These are phyloP conservation scores for Fusarium sarcochroum DNA, from an alignment of 2,329 filamentous ascomycete species.

Conservation along the genomic window DNA sequence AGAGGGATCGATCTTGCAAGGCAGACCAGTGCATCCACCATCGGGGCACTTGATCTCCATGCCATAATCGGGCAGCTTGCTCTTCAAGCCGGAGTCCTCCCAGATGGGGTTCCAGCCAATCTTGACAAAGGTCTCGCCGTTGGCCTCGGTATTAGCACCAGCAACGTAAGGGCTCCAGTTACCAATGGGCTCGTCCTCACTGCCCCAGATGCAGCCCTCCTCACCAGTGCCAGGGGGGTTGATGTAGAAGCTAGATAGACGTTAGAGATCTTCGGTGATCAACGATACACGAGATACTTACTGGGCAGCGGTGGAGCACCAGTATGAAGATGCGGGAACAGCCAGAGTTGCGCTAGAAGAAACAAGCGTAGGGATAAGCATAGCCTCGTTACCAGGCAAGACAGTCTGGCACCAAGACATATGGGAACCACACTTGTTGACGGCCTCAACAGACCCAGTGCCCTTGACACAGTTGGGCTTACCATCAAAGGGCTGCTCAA, in stretches of 20 bases:
- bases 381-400: constrained; percentile 83
- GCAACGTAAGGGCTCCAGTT: constrained; percentile 86
- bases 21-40: constrained; percentile 78
- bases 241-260: constrained; percentile 77
- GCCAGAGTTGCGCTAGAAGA: constrained; percentile 70
- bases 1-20: constrained; percentile 78
- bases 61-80: constrained; percentile 74
- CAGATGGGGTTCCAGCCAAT: constrained; percentile 85
- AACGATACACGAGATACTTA: constrained; percentile 58
- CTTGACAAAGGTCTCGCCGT: constrained; percentile 80
- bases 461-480: constrained; percentile 79
- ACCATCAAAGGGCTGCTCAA: constrained; percentile 77
- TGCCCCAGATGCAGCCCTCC: constrained; percentile 81
- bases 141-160: constrained; percentile 77
- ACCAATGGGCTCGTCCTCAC: constrained; percentile 71
- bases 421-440: constrained; percentile 73
- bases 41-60: constrained; percentile 78
- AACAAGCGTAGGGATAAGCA: constrained; percentile 85
- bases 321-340: constrained; percentile 79
- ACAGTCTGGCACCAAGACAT: constrained; percentile 86
- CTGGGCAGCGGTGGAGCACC: constrained; percentile 81
- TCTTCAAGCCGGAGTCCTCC: constrained; percentile 67
- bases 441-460: constrained; percentile 73
- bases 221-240: constrained; percentile 78
- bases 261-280: constrained; percentile 44